Percentiles rank a stretch among this genome's conserved stretches.
Evolutionary conservation across 2,329 filamentous ascomycete species (phyloP).

Genomic region (Pleoardoris graminearum): DNA sequence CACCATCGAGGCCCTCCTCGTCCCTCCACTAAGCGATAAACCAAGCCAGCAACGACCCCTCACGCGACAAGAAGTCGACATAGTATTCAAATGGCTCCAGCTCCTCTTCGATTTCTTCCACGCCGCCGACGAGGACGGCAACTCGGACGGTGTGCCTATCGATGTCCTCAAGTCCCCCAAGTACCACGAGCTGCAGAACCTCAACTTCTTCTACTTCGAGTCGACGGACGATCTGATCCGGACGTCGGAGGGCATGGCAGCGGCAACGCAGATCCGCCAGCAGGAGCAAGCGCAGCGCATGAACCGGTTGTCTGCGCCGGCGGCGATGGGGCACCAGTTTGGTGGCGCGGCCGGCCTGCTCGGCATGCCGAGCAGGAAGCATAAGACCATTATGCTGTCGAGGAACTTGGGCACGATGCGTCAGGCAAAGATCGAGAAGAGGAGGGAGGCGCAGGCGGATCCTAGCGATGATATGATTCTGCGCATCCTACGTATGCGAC

Average conservation of each 20-base stretch:
- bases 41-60: conserved; percentile 83
- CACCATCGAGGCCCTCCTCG: conserved; percentile 85
- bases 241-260: conserved; percentile 94
- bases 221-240: conserved; percentile 87
- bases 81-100: conserved; percentile 93
- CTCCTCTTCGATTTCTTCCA: conserved; percentile 94
- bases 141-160: conserved; percentile 83
- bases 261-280: conserved; percentile 78
- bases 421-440: conserved; percentile 92
- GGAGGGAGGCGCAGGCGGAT: conserved; percentile 92
- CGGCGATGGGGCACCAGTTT: conserved; percentile 57
- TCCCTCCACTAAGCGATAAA: conserved; percentile 94
- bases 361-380: conserved; percentile 60
- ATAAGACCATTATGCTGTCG: conserved; percentile 79
- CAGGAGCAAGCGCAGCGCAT: conserved; percentile 61
- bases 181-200: conserved; percentile 93
- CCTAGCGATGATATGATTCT: conserved; percentile 98
- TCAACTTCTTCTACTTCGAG: conserved; percentile 99
- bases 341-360: conserved; percentile 59
- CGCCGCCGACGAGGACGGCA: conserved; percentile 82
- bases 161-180: conserved; percentile 96
- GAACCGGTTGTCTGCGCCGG: conserved; percentile 72
- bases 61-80: conserved; percentile 84
- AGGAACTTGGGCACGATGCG: conserved; percentile 95
- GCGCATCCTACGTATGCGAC: conserved; percentile 90